These are phyloP conservation scores for Vishniacozyma victoriae DNA, from an alignment of 768 basidiomycete genomes.

Conservation along the genomic window DNA sequence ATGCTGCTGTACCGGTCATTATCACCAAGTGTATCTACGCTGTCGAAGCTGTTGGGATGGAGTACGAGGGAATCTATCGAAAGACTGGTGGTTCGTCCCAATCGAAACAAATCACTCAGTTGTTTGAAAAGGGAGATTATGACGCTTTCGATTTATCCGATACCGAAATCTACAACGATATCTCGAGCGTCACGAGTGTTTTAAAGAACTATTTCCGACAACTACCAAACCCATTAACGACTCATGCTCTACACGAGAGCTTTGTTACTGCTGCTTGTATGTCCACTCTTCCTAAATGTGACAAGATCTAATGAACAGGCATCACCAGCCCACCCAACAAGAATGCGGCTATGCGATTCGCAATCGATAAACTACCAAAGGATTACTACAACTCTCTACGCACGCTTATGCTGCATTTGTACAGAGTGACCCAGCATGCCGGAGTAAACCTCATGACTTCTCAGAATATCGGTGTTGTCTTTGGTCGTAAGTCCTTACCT, in stretches of 20 bases:
- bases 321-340: conserved; percentile 62
- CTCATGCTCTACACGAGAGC: conserved; percentile 82
- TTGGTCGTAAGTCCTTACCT: conserved; percentile 71
- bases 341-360: conserved; percentile 57
- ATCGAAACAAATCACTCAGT: conserved; percentile 83
- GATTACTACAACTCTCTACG: conserved; percentile 84
- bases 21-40: conserved; percentile 95
- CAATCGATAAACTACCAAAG: conserved; percentile 70
- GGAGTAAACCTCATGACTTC: conserved; percentile 87
- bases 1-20: conserved; percentile 63
- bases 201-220: conserved; percentile 93
- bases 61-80: conserved; percentile 96
- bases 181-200: conserved; percentile 92
- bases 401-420: conserved; percentile 75
- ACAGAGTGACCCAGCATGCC: conserved; percentile 63
- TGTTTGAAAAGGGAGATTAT: conserved; percentile 92
- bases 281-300: conserved; percentile 25
- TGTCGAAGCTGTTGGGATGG: conserved; percentile 79
- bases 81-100: conserved; percentile 92
- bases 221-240: conserved; percentile 84
- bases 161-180: conserved; percentile 87
- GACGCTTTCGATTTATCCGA: conserved; percentile 80
- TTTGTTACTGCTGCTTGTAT: conserved; percentile 70
- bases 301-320: conserved; percentile 15
- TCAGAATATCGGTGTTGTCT: conserved; percentile 91